Evolutionary conservation across 2,329 filamentous ascomycete species (phyloP).

Genomic region (Blastomyces silverae): DNA sequence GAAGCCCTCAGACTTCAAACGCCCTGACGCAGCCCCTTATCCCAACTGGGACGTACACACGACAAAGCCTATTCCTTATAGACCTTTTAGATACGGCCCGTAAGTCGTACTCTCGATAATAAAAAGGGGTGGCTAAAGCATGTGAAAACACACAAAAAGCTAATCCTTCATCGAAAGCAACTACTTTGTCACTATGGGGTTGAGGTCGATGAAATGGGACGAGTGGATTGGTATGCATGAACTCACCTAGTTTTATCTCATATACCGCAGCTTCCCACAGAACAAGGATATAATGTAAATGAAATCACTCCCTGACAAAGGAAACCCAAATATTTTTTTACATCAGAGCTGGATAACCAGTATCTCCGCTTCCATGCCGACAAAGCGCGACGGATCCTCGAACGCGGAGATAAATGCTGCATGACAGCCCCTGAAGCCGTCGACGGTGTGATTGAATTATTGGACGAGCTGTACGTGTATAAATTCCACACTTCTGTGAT

Average conservation of each 20-base stretch:
- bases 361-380: constrained; percentile 65
- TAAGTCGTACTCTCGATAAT: constrained; percentile 26
- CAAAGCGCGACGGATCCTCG: constrained; percentile 60
- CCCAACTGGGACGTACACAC: constrained; percentile 59
- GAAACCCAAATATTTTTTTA: constrained; percentile 10
- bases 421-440: constrained; percentile 62
- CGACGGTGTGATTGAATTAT: constrained; percentile 65
- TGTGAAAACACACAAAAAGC: background rate
- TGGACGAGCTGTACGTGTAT: constrained; percentile 58
- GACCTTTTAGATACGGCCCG: constrained; percentile 70
- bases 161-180: constrained; percentile 36
- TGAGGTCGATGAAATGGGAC: constrained; percentile 61
- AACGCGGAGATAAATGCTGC: constrained; percentile 62
- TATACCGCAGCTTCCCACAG: background rate
- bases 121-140: no score
- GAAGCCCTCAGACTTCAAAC: constrained; percentile 52
- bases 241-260: background rate
- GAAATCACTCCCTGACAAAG: background rate
- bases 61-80: constrained; percentile 69
- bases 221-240: constrained; percentile 59
- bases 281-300: background rate
- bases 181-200: constrained; percentile 70
- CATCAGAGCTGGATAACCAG: constrained; percentile 67
- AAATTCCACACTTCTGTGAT: background rate
- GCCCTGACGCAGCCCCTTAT: constrained; percentile 56